phyloP scores from a whole-genome alignment of 1,284 basidiomycete species.

The Heliocybe sulcata region DNA sequence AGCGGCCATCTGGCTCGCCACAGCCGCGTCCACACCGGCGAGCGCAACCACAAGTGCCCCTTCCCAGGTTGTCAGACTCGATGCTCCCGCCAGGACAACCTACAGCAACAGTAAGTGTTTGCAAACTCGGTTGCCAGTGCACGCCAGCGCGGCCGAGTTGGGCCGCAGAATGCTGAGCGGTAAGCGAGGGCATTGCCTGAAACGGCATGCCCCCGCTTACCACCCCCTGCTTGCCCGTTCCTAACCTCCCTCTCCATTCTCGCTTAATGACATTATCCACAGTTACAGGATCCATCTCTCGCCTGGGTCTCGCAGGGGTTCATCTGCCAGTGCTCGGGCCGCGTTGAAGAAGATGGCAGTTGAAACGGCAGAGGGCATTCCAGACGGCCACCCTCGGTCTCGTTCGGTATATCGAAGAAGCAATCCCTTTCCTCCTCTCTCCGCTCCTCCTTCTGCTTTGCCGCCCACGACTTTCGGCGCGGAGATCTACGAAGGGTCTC shows the following conservation, averaged over 20 bases:
- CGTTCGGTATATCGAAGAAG: not conserved
- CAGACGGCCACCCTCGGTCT: not conserved
- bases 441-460: not conserved
- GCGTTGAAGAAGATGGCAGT: slow-evolving; percentile 21
- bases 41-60: slow-evolving; percentile 75
- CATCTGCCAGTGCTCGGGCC: slow-evolving; percentile 40
- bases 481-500: not conserved
- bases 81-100: slow-evolving; percentile 74
- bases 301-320: slow-evolving; percentile 59
- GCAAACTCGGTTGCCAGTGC: slow-evolving; percentile 1
- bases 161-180: not conserved
- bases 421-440: not conserved
- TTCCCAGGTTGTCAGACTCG: slow-evolving; percentile 79
- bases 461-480: not conserved
- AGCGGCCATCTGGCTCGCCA: slow-evolving; percentile 81
- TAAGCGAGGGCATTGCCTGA: not conserved
- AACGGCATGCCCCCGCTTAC: not conserved
- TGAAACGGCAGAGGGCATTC: not conserved
- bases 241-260: not conserved
- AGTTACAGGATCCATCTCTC: slow-evolving; percentile 71
- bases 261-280: slow-evolving; percentile 4
- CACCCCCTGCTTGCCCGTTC: not conserved
- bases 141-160: not conserved
- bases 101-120: slow-evolving; percentile 72
- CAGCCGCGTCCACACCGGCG: slow-evolving; percentile 76